Conservation (phyloP, 2,329 filamentous ascomycete genomes). For the Colletotrichum sp. region DNA sequence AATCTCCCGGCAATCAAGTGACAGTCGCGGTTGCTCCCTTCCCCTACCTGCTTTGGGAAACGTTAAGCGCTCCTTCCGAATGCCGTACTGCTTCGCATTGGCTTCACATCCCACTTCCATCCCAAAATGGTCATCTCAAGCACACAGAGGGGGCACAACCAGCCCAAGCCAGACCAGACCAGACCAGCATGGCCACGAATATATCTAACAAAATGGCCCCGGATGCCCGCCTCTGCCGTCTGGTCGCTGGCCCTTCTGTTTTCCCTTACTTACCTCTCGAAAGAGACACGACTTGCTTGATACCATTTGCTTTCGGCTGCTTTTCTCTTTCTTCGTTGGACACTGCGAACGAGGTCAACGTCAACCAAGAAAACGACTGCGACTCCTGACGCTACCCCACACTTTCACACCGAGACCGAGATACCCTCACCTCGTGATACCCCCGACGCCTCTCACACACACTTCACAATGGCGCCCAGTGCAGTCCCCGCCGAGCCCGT, state of each 20-base stretch:
- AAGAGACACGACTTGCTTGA: not conserved
- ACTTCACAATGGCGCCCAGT: slow-evolving; percentile 17
- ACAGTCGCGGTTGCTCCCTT: slow-evolving; percentile 18
- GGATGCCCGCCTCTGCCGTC: not conserved
- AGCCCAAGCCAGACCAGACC: not conserved
- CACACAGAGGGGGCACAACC: not conserved
- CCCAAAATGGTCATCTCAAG: slow-evolving; percentile 10
- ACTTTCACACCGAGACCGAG: not conserved
- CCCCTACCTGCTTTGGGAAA: not conserved
- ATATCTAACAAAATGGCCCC: slow-evolving; percentile 5
- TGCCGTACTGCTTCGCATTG: slow-evolving; percentile 8
- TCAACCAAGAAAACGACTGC: not conserved
- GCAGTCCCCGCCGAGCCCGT: slow-evolving; percentile 6
- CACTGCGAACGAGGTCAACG: not conserved
- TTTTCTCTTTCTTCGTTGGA: not conserved
- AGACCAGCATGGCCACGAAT: not conserved
- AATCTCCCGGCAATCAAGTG: not conserved
- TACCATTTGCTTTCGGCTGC: not conserved
- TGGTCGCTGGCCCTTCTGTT: not conserved
- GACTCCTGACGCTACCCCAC: not conserved
- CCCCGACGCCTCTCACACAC: not conserved
- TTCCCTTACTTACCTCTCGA: not conserved
- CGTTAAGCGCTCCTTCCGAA: slow-evolving; percentile 14
- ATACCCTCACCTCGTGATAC: not conserved
- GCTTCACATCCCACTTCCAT: slow-evolving; percentile 2